Evolutionary conservation across 345 rosid species (phyloP).

Genomic region (Streptanthus diversifolius): DNA sequence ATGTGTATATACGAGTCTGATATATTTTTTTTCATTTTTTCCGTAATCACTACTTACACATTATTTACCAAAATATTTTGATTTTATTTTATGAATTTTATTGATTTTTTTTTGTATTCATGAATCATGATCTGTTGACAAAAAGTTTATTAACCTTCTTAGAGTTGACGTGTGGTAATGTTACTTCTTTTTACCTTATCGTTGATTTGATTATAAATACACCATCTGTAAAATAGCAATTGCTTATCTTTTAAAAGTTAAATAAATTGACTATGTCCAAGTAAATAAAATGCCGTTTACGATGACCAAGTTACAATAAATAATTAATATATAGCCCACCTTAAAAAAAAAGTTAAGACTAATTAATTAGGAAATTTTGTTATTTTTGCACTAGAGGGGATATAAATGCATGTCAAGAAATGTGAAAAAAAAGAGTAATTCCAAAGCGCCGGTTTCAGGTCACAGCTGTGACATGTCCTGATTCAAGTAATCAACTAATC

Average conservation of each 20-base stretch:
- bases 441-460: constrained; percentile 25
- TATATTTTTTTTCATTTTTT: background rate
- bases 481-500: constrained; percentile 28
- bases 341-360: background rate
- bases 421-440: constrained; percentile 5
- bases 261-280: background rate
- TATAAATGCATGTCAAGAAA: constrained; percentile 13
- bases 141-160: no score
- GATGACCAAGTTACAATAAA: constrained; percentile 1
- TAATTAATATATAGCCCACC: background rate
- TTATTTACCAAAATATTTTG: background rate
- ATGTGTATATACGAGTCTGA: background rate
- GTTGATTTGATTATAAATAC: background rate
- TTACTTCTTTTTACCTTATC: background rate
- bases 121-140: background rate
- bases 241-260: background rate
- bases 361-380: background rate
- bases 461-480: constrained; percentile 28
- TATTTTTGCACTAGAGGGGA: background rate
- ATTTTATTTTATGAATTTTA: background rate
- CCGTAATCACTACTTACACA: background rate
- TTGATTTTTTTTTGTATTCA: background rate
- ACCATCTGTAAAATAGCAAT: background rate
- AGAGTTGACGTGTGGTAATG: background rate
- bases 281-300: background rate